A percentile compares a stretch with the other conserved stretches of the same genome.
Conservation (phyloP, 2,329 filamentous ascomycete genomes). For the Venturia carpophila region DNA sequence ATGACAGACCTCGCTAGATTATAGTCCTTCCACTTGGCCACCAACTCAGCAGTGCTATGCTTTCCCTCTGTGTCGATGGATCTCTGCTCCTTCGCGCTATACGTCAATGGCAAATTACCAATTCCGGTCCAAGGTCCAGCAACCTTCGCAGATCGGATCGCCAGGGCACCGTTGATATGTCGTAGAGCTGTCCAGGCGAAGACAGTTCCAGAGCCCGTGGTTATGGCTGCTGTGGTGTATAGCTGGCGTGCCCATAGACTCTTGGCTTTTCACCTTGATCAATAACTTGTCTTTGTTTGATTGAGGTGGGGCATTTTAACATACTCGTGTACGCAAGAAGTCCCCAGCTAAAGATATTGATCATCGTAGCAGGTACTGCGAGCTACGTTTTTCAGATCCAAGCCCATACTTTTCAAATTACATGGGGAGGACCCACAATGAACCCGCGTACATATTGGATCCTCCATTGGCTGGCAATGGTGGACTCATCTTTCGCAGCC, state of each 20-base stretch:
- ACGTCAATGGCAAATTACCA: constrained; percentile 11
- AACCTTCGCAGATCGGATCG: constrained; percentile 14
- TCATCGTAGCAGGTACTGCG: constrained; percentile 15
- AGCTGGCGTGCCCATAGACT: constrained; percentile 1
- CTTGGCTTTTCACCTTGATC: neutral
- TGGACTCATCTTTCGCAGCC: constrained; percentile 15
- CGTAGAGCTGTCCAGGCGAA: constrained; percentile 17
- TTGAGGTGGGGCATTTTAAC: neutral
- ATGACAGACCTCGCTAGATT: constrained; percentile 13
- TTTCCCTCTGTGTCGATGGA: neutral
- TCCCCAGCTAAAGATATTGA: constrained; percentile 13
- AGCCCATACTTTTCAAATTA: neutral
- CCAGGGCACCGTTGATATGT: constrained; percentile 15
- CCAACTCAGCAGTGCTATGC: constrained; percentile 9
- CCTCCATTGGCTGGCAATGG: constrained; percentile 15
- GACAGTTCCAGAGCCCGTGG: constrained; percentile 8
- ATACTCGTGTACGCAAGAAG: constrained; percentile 14
- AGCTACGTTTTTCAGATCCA: neutral
- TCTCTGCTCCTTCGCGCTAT: constrained; percentile 10
- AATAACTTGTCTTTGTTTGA: neutral
- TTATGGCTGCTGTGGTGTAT: constrained; percentile 13
- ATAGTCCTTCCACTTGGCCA: constrained; percentile 12
- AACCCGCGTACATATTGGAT: constrained; percentile 16
- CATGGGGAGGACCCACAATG: neutral
- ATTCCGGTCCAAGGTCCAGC: neutral